phyloP scores from a whole-genome alignment of 805 yeast species.

The Wickerhamiella spandovensis region DNA sequence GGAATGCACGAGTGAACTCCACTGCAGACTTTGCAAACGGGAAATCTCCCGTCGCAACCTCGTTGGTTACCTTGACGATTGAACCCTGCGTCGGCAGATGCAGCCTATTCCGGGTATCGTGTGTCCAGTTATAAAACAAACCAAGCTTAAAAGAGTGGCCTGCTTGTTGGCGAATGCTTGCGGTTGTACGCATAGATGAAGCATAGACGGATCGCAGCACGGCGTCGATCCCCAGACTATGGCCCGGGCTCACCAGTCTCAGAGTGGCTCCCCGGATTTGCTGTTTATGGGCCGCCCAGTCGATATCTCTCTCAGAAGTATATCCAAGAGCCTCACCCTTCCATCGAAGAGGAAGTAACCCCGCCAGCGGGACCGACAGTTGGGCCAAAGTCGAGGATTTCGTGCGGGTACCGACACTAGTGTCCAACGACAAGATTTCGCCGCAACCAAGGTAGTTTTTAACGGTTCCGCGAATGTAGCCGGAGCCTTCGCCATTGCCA shows the following conservation, averaged over 20 bases:
- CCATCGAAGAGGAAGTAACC: slow-evolving; percentile 30
- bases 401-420: slow-evolving; percentile 48
- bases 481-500: slow-evolving; percentile 96
- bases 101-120: slow-evolving; percentile 33
- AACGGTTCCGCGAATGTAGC: slow-evolving; percentile 64
- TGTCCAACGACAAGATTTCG: slow-evolving; percentile 41
- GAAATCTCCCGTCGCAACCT: slow-evolving; percentile 30
- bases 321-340: slow-evolving; percentile 39
- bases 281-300: slow-evolving; percentile 45
- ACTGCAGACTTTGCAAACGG: slow-evolving; percentile 25
- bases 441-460: slow-evolving; percentile 58
- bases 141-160: slow-evolving; percentile 51
- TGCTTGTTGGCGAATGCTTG: slow-evolving; percentile 42
- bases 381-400: slow-evolving; percentile 40
- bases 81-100: slow-evolving; percentile 37
- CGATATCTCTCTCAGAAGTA: slow-evolving; percentile 37
- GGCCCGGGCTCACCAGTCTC: slow-evolving; percentile 28
- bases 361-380: slow-evolving; percentile 39
- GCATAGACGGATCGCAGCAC: slow-evolving; percentile 43
- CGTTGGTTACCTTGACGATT: slow-evolving; percentile 30
- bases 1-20: slow-evolving; percentile 25
- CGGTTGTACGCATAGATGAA: slow-evolving; percentile 34
- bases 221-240: slow-evolving; percentile 45
- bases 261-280: slow-evolving; percentile 31
- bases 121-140: slow-evolving; percentile 30